A percentile compares a stretch with the other conserved stretches of the same genome.
Evolutionary conservation across 257 asterid genomes (phyloP).

Genomic region (Pogostemon cablin): DNA sequence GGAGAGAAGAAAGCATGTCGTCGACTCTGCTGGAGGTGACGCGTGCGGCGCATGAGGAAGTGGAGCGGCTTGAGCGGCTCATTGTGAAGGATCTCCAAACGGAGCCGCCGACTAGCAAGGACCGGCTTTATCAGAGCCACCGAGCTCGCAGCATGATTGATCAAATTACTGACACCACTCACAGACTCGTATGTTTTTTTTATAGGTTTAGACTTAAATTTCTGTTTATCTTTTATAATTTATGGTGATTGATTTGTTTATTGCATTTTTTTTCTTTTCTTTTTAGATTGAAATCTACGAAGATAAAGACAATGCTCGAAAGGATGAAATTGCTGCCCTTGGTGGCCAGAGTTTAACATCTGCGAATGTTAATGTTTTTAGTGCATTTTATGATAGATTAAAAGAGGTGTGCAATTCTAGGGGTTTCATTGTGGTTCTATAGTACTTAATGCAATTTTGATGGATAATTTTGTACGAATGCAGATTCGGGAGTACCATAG

Average conservation of each 20-base stretch:
- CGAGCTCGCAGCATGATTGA: constrained; percentile 92
- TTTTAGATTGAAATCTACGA: constrained; percentile 78
- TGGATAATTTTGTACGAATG: constrained; percentile 18
- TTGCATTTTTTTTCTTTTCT: background rate
- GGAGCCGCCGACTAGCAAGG: constrained; percentile 76
- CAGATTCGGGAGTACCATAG: constrained; percentile 96
- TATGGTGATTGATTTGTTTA: constrained; percentile 19
- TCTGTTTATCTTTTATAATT: background rate
- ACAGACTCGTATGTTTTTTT: constrained; percentile 55
- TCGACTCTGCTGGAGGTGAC: constrained; percentile 86
- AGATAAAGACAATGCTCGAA: constrained; percentile 81
- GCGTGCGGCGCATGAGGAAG: constrained; percentile 91
- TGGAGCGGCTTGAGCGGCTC: constrained; percentile 84
- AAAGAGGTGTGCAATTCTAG: constrained; percentile 62
- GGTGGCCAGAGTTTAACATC: constrained; percentile 90
- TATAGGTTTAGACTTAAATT: background rate
- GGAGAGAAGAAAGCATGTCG: constrained; percentile 54
- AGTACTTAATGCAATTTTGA: background rate
- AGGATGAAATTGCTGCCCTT: constrained; percentile 96
- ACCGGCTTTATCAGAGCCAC: constrained; percentile 91
- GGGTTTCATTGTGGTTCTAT: background rate
- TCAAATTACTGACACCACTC: constrained; percentile 64
- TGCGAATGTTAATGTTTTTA: constrained; percentile 77
- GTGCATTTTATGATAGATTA: constrained; percentile 91
- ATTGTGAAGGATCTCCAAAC: constrained; percentile 93